Evolutionary conservation across 331 rosid species (phyloP).

Genomic region (Saraca asoca): DNA sequence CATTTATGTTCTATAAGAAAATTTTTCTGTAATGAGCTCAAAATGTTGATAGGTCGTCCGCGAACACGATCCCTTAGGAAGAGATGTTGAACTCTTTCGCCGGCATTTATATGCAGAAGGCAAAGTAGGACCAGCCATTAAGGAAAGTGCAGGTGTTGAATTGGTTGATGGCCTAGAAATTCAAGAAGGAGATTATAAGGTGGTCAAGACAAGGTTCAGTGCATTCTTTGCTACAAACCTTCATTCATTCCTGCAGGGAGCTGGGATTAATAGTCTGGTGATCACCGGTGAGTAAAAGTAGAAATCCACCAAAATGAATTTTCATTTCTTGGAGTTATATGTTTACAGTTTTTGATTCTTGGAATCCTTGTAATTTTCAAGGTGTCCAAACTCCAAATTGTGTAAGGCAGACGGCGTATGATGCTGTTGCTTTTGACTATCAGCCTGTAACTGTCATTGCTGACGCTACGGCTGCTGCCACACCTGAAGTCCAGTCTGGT

Average conservation of each 20-base stretch:
- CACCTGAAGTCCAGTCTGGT: no score
- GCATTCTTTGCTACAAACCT: constrained; percentile 86
- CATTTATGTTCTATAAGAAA: neutral
- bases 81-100: constrained; percentile 89
- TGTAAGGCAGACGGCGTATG: no score
- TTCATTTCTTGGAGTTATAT: neutral
- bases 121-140: constrained; percentile 54
- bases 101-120: constrained; percentile 56
- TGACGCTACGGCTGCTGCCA: no score
- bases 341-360: no score
- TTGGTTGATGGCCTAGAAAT: constrained; percentile 74
- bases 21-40: constrained; percentile 14
- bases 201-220: constrained; percentile 89
- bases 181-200: constrained; percentile 77
- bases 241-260: constrained; percentile 68
- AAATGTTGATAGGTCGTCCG: constrained; percentile 65
- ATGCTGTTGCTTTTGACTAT: no score
- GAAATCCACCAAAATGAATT: neutral
- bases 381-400: no score
- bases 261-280: constrained; percentile 63
- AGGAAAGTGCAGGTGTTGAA: constrained; percentile 76
- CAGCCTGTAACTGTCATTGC: no score
- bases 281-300: constrained; percentile 58
- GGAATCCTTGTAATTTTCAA: constrained; percentile 16
- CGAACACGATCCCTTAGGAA: constrained; percentile 80